Conservation (phyloP, 495 filamentous ascomycete genomes). For the Xanthoparmelia taractica region DNA sequence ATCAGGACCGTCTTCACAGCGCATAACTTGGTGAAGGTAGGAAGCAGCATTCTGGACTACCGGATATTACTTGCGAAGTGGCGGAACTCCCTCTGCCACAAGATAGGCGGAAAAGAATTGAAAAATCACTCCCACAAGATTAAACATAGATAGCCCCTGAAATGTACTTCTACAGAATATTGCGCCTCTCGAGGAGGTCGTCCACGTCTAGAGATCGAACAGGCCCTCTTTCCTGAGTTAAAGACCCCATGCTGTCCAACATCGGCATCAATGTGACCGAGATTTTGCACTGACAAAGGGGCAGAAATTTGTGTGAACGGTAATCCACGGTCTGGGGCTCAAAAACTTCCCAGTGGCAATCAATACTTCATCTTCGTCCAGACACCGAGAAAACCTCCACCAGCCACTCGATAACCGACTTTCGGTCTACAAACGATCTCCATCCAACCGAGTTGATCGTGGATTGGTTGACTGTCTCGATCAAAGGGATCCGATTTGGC, state of each 20-base stretch:
- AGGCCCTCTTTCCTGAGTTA: neutral
- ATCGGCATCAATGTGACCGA: neutral
- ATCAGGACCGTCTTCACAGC: neutral
- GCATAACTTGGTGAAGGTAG: neutral
- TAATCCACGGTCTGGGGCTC: neutral
- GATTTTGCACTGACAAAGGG: neutral
- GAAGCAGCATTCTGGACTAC: neutral
- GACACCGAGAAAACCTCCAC: slow-evolving; percentile 65
- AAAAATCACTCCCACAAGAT: neutral
- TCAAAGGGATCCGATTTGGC: slow-evolving; percentile 15
- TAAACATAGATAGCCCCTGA: neutral
- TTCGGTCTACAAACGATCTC: slow-evolving; percentile 61
- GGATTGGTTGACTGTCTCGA: slow-evolving; percentile 21
- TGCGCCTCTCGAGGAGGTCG: neutral
- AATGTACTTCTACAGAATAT: neutral
- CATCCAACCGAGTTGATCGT: slow-evolving; percentile 3
- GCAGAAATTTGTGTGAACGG: neutral
- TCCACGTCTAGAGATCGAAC: neutral
- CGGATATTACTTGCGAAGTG: neutral
- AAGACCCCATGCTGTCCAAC: no score
- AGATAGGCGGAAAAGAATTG: neutral
- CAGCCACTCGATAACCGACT: slow-evolving; percentile 52
- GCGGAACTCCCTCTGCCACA: neutral
- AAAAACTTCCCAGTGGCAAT: neutral
- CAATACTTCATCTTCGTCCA: slow-evolving; percentile 45